Base-by-base conservation (phyloP, 2,329 filamentous ascomycete genomes). In the Peltaster fructicola region DNA sequence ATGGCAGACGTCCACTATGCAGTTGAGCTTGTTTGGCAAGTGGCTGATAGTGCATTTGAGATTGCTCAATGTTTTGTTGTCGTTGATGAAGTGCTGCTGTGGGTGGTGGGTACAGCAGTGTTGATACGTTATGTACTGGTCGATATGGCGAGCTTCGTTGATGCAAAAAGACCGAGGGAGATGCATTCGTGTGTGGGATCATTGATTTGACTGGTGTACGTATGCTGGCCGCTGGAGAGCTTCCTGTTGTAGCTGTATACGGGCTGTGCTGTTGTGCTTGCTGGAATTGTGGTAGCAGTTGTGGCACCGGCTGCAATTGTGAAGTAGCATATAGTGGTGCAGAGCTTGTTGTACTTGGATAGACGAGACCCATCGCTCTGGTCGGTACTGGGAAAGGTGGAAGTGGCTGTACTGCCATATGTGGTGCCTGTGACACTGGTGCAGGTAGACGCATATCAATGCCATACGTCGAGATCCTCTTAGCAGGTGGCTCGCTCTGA, bases 101-200 rank as follows among this genome's bases (percentile, higher is more conserved):
- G 1, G 82, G 78, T 5, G 82, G 80, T 15, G 84, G 84, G 30
- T 88, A 81, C 15, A 93, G 61, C n/a, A 95, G 65, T 1, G 81
- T 91, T 38, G 88, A 82, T 30, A 93, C 80, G 32, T 80, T 68
- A 26, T 84, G 76, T 18, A 93, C 75, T 1, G 85, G 85, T 35
- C 81, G 78, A 52, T 95, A 95, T 3, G 88, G 88, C 27, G 85
- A 95, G 34, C 78, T 73, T 29, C 88, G 69, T 47, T 92, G 80
- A 43, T 79, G 76, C 17, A 93, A 61, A 51, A 90, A 90, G 42
- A 80, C 69, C 7, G 78, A 84, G 1, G 85, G 85, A 15, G 88
- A 95, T 35, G 88, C 66, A 15, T 78, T 74, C 21, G 70, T 68
- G 5, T 41, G 33, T 20, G 43, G 41, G 17, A 45, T 43, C 15